Conservation (phyloP, 139 green algal species). For the Helicosporidium sp. region DNA sequence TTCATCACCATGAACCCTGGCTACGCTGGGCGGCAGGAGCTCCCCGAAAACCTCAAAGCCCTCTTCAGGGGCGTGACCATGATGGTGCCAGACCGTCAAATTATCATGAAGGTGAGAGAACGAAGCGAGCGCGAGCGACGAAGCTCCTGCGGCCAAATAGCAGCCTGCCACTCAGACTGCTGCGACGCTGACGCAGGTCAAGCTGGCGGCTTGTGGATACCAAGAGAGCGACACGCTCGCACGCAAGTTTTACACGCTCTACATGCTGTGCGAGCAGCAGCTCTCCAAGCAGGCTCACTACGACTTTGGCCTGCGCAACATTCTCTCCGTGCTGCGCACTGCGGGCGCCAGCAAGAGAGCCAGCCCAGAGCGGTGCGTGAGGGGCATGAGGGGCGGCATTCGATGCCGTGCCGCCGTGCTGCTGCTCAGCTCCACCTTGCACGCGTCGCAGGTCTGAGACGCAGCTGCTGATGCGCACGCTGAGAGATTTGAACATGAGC, state of each 20-base stretch:
- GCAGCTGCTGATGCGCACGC: constrained; percentile 59
- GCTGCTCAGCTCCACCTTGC: no score
- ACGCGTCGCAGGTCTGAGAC: constrained; percentile 30
- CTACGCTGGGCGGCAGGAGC: constrained; percentile 78
- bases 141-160: no score
- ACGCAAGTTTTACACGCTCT: constrained; percentile 92
- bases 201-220: constrained; percentile 78
- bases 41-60: constrained; percentile 94
- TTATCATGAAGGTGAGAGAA: constrained; percentile 69
- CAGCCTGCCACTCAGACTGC: no score
- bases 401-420: no score
- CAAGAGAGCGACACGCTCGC: constrained; percentile 81
- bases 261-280: constrained; percentile 91
- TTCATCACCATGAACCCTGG: constrained; percentile 98
- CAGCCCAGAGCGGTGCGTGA: constrained; percentile 54
- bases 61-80: constrained; percentile 92
- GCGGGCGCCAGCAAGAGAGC: constrained; percentile 70
- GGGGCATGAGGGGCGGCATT: no score
- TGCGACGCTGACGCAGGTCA: no score
- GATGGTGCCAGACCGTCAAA: constrained; percentile 92
- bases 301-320: constrained; percentile 92
- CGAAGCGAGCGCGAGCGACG: no score
- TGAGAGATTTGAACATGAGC: constrained; percentile 93
- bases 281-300: constrained; percentile 92
- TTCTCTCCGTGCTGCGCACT: constrained; percentile 72